These are phyloP conservation scores for Vitellaria paradoxa DNA, from an alignment of 179 eudicot genomes.

Conservation along the genomic window DNA sequence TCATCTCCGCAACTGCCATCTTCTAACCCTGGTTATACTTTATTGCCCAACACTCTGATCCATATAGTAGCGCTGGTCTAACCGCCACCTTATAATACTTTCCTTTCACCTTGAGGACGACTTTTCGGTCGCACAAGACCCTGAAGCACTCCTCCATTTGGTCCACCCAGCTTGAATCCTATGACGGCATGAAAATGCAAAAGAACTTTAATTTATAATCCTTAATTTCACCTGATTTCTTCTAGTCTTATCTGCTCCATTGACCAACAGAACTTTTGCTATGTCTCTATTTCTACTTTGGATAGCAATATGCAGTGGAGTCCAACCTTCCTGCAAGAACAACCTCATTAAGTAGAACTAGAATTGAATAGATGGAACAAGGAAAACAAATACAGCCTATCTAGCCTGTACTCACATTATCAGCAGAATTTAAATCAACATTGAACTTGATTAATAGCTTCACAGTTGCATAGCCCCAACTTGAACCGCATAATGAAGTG, in stretches of 20 bases:
- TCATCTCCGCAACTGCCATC: too few species aligned
- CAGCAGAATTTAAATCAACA: constrained; percentile 70
- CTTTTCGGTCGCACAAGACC: too few species aligned
- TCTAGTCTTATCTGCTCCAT: constrained; percentile 80
- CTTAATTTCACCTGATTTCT: constrained; percentile 60
- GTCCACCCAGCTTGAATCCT: too few species aligned
- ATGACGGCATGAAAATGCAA: too few species aligned
- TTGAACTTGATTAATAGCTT: constrained; percentile 78
- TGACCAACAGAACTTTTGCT: constrained; percentile 68
- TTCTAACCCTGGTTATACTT: too few species aligned
- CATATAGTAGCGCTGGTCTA: too few species aligned
- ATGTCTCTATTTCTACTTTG: constrained; percentile 88
- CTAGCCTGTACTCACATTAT: constrained; percentile 54
- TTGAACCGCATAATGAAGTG: constrained; percentile 95
- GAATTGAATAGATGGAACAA: not conserved
- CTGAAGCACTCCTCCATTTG: too few species aligned
- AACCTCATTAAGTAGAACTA: constrained; percentile 4
- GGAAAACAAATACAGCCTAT: constrained; percentile 10
- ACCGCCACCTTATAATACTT: too few species aligned
- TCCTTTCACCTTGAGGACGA: too few species aligned
- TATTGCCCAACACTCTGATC: too few species aligned
- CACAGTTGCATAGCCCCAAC: constrained; percentile 94
- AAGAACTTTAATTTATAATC: too few species aligned
- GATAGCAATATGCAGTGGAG: constrained; percentile 88
- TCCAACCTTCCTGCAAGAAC: constrained; percentile 81